These are phyloP conservation scores for Tetrahymena elliotti DNA, from an alignment of 73 alveolate genomes.

Conservation along the genomic window DNA sequence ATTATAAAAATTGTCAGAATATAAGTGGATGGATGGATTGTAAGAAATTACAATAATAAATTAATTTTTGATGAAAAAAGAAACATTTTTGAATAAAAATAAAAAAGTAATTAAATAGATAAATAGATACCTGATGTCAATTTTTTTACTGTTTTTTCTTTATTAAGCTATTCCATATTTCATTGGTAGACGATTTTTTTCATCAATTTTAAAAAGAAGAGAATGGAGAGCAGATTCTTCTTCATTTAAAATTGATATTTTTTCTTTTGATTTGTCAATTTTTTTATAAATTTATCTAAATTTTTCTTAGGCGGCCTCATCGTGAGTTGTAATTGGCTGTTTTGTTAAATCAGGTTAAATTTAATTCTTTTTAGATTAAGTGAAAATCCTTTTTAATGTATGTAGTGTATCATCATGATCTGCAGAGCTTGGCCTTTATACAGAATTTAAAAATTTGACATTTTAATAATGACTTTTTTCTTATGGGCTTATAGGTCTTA, in stretches of 20 bases:
- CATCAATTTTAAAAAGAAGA: neutral
- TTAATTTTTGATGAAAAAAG: too few species aligned
- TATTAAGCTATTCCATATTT: neutral
- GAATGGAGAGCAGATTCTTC: neutral
- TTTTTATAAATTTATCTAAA: neutral
- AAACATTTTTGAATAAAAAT: too few species aligned
- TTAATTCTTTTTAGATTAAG: neutral
- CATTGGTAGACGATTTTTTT: neutral
- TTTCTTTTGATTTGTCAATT: neutral
- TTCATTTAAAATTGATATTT: neutral
- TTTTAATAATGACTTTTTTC: neutral
- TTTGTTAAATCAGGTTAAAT: neutral
- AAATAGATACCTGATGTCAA: neutral
- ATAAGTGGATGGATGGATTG: too few species aligned
- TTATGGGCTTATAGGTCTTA: neutral
- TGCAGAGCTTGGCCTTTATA: neutral
- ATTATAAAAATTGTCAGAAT: too few species aligned
- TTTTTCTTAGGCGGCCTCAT: neutral
- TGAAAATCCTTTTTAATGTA: neutral
- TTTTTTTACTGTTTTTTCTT: neutral
- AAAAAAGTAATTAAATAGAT: neutral
- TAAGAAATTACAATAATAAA: too few species aligned
- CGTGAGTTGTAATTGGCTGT: neutral
- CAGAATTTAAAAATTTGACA: neutral
- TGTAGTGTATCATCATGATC: neutral